Evolutionary conservation across 306 rosid species (phyloP), one percentile per base, ranked within the genome.

Genomic region (Vigna nakashimae): DNA sequence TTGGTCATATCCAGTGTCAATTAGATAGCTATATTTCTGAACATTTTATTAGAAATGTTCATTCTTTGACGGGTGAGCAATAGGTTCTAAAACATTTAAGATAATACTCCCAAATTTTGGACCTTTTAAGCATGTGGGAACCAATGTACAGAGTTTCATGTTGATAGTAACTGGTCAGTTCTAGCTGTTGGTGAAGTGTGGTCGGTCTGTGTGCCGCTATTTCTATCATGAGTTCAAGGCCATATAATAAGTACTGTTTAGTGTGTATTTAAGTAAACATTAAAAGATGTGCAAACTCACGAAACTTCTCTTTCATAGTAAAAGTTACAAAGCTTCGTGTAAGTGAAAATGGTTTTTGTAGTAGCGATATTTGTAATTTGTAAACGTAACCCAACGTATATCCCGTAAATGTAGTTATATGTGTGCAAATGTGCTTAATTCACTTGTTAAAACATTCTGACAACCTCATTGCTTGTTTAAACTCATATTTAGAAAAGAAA

Each of bases 61-160:
- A 87, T 89, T 91, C 96, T 82, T 91, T 90, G 84, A 89, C 84
- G 85, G 83, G 86, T 85, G 89, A 76, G 86, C 85, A 75, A 20
- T 55, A 65, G 70, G 77, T 42, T 50, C 69, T 76, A 65, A 12
- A 70, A 63, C 69, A 65, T 72, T 79, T 82, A 24, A 63, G 80
- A 71, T 69, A 48, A 40, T 73, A 22, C 62, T 63, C 42, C 49
- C 52, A 67, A 75, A 73, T 52, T 51, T 75, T 73, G 46, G 9
- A 72, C 12, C 12, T 45, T 45, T 58, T 65, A 76, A 51, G 69
- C 69, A 76, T 36, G 60, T 15, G 68, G 46, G 28, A 56, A 45
- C 53, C 63, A 18, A 68, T 87, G 88, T 85, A 87, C 82, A 80
- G 67, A 80, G 55, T 18, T 48, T 67, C 57, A 73, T 73, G 59